Base-by-base conservation (phyloP, 345 rosid genomes). In the Salix udensis region DNA sequence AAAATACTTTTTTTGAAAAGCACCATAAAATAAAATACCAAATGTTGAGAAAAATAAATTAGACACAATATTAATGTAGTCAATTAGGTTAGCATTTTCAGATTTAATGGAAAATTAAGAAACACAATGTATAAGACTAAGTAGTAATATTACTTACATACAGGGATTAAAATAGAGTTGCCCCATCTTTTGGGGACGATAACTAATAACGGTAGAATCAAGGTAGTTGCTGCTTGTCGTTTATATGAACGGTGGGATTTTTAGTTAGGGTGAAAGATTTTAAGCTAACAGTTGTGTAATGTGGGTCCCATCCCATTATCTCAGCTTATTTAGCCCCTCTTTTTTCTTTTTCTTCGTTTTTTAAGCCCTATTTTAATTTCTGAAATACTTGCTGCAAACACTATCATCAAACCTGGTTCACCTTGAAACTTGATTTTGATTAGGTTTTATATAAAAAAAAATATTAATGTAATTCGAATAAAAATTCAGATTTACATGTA, bases 181-280 rank as follows among this genome's bases (percentile, higher is more conserved):
- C 6, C 3, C 15, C 6, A 23, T 23, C 11, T 52, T 46, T 31
- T 36, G 74, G 61, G 58, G 44, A 40, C 44, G 3, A 62, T 28
- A 40, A 55, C 70, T 40, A 31, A 14, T 46, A 65, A 76, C 70
- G 77, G 76, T 66, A 79, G 68, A 69, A 62, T 68, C 74, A 30
- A 74, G 23, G 61, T 23, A 16, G 24, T 2, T 44, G 14, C 16
- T 13, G 50, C 4, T 44, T 46, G 16, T 14, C 14, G 5, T 14
- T 13, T 46, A 10, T 0, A 36, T 28, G 60, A 28, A 31, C 79
- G 85, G 82, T 48, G 65, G 30, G 18, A 65, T 78, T 72, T 48
- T 61, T 3, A 6, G 37, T 34, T n/a, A 26, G 39, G 71, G 73
- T 58, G 73, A 50, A 37, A 34, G 52, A 72, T 69, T 79, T 79